These are phyloP conservation scores for Didymella sp. DNA, from an alignment of 2,329 filamentous ascomycete species.

Conservation along the genomic window DNA sequence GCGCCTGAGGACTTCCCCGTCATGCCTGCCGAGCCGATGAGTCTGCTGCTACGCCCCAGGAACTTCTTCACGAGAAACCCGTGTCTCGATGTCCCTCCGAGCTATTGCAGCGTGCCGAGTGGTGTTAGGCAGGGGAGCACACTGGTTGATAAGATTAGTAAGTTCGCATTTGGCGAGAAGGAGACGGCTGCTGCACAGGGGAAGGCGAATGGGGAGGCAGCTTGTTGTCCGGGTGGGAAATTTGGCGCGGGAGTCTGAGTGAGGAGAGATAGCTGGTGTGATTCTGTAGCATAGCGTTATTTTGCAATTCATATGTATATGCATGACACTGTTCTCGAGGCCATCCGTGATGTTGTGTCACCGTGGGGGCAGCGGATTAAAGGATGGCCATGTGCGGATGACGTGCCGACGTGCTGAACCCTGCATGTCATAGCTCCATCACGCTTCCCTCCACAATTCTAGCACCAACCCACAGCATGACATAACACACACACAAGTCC, in stretches of 20 bases:
- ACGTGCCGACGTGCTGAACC: constrained; percentile 13
- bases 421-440: constrained; percentile 17
- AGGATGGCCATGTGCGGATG: constrained; percentile 12
- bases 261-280: background rate
- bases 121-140: constrained; percentile 63
- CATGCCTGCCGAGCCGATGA: constrained; percentile 85
- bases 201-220: constrained; percentile 3
- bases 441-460: constrained; percentile 2
- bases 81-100: constrained; percentile 80
- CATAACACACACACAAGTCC: constrained; percentile 16
- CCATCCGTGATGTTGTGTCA: background rate
- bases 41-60: constrained; percentile 75
- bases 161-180: constrained; percentile 55
- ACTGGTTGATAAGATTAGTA: constrained; percentile 59
- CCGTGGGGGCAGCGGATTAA: background rate
- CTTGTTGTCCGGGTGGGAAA: constrained; percentile 29
- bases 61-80: constrained; percentile 86
- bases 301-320: background rate
- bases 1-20: constrained; percentile 89
- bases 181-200: constrained; percentile 29
- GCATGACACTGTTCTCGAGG: background rate
- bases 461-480: background rate
- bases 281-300: background rate
- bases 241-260: constrained; percentile 26
- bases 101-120: constrained; percentile 74